Percentiles rank a stretch among this genome's conserved stretches.
These are phyloP conservation scores for Monosporozyma yasuniensis DNA, from an alignment of 805 yeast species.

Conservation along the genomic window DNA sequence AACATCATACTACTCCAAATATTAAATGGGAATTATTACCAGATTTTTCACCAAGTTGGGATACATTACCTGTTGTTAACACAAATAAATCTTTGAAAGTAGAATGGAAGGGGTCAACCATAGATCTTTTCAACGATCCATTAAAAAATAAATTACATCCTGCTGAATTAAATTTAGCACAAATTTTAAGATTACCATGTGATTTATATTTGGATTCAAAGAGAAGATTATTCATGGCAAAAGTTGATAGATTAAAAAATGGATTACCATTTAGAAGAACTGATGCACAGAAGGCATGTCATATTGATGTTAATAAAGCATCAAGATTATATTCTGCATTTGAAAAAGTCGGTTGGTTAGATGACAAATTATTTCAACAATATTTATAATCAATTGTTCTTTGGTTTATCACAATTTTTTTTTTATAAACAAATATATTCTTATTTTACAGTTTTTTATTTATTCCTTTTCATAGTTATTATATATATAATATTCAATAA, in stretches of 20 bases:
- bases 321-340: slow-evolving; percentile 80
- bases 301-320: slow-evolving; percentile 93
- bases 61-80: slow-evolving; percentile 48
- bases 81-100: slow-evolving; percentile 66
- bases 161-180: slow-evolving; percentile 77
- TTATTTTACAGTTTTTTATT: neutral
- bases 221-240: slow-evolving; percentile 77
- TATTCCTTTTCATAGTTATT: neutral
- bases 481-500: too few relatives aligned
- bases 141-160: slow-evolving; percentile 67
- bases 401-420: neutral
- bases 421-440: neutral
- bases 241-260: slow-evolving; percentile 60
- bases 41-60: slow-evolving; percentile 64
- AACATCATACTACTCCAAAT: slow-evolving; percentile 21
- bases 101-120: slow-evolving; percentile 97
- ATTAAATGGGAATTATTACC: slow-evolving; percentile 59
- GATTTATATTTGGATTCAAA: slow-evolving; percentile 71
- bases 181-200: slow-evolving; percentile 76
- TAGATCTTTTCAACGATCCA: slow-evolving; percentile 78
- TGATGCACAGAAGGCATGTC: slow-evolving; percentile 94
- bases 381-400: slow-evolving; percentile 11
- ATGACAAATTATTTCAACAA: slow-evolving; percentile 56
- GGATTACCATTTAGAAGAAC: slow-evolving; percentile 84
- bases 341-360: slow-evolving; percentile 85